phyloP scores from a whole-genome alignment of 495 filamentous ascomycete species.

The Aspergillus ellipticus region DNA sequence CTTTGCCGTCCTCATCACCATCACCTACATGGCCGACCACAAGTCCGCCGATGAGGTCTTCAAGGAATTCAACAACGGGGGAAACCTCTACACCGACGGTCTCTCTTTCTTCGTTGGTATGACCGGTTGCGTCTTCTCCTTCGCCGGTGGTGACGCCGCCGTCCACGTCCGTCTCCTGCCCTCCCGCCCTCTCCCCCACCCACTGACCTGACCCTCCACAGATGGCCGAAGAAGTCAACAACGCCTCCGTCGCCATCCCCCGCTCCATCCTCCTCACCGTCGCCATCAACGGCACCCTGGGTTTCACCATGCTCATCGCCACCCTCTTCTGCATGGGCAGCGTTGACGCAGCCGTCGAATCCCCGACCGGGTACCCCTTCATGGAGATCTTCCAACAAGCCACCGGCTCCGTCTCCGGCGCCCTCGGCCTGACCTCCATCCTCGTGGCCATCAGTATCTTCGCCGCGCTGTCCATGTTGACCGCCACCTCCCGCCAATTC shows the following conservation, averaged over 20 bases:
- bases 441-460: constrained; percentile 37
- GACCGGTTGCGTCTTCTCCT: constrained; percentile 38
- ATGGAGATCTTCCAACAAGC: constrained; percentile 48
- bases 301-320: constrained; percentile 48
- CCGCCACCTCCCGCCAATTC: constrained; percentile 48
- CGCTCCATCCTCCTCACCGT: constrained; percentile 45
- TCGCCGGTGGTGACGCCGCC: constrained; percentile 37
- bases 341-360: constrained; percentile 29
- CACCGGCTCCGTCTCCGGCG: constrained; percentile 35
- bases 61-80: constrained; percentile 42
- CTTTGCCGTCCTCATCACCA: constrained; percentile 48
- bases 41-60: constrained; percentile 39
- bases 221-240: constrained; percentile 54
- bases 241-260: constrained; percentile 43
- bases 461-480: constrained; percentile 40
- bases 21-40: constrained; percentile 47
- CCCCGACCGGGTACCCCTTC: constrained; percentile 43
- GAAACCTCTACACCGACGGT: constrained; percentile 40
- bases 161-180: constrained; percentile 35
- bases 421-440: constrained; percentile 42
- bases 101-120: constrained; percentile 44
- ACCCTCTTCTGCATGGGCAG: constrained; percentile 47
- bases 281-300: constrained; percentile 45
- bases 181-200: neutral
- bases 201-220: constrained; percentile 6